Conservation (phyloP, 805 yeast species). For the Ascoidea rubescens region DNA sequence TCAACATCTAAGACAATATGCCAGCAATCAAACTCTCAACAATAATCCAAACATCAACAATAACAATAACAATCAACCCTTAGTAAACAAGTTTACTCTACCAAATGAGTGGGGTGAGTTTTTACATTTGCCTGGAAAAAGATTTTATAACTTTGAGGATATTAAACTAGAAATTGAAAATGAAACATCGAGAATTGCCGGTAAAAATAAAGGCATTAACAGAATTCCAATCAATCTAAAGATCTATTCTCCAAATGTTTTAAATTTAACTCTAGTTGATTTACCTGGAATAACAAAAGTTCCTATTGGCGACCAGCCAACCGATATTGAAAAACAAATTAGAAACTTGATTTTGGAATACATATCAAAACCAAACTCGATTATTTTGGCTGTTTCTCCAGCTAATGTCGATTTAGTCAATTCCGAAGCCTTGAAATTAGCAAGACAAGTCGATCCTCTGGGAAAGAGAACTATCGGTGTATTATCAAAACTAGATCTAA, state of each 20-base stretch:
- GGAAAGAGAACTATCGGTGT: constrained; percentile 96
- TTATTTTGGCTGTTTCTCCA: constrained; percentile 86
- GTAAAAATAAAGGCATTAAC: constrained; percentile 69
- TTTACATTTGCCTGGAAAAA: constrained; percentile 79
- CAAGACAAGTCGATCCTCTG: constrained; percentile 96
- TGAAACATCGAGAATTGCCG: constrained; percentile 75
- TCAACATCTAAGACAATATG: constrained; percentile 43
- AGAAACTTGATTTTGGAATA: constrained; percentile 87
- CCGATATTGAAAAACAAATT: constrained; percentile 89
- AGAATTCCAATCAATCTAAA: constrained; percentile 87
- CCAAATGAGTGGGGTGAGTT: constrained; percentile 94
- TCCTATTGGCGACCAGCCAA: constrained; percentile 98
- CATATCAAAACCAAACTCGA: constrained; percentile 90
- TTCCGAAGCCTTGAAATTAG: constrained; percentile 89
- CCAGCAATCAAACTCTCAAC: neutral
- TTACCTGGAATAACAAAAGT: constrained; percentile 96
- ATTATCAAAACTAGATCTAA: constrained; percentile 86
- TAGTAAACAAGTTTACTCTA: neutral
- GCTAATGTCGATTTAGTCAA: constrained; percentile 96
- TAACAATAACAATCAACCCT: neutral
- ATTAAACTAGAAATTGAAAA: constrained; percentile 83
- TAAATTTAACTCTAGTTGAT: constrained; percentile 89
- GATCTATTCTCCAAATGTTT: constrained; percentile 85
- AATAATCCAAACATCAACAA: neutral
- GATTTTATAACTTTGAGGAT: constrained; percentile 76